Evolutionary conservation across 139 green algal species (phyloP).

Genomic region (Closterium sp.): DNA sequence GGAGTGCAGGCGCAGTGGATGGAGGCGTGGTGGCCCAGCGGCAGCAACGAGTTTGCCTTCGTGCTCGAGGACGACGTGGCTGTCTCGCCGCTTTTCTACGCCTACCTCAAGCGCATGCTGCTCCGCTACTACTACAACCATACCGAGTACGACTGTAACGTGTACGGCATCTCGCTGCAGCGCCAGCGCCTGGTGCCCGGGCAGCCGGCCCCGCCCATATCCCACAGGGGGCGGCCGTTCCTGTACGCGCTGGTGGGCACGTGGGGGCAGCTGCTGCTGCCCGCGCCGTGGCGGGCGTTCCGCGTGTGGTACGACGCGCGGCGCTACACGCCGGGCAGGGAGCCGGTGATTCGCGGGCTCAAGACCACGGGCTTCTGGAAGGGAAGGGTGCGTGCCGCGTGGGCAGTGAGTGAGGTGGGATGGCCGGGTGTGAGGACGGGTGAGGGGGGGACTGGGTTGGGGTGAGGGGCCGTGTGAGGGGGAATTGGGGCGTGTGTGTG

Average conservation of each 20-base stretch:
- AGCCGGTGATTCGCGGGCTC: background rate
- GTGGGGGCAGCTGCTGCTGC: slow-evolving; percentile 7
- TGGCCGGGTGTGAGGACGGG: too few species aligned
- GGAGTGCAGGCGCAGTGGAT: background rate
- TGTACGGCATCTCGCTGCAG: slow-evolving; percentile 16
- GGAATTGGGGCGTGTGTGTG: too few species aligned
- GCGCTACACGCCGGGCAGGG: background rate
- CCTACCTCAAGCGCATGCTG: slow-evolving; percentile 12
- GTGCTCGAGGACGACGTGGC: background rate
- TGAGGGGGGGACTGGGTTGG: too few species aligned
- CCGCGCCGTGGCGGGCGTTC: background rate
- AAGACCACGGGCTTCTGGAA: background rate
- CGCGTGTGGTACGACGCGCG: background rate
- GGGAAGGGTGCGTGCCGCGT: background rate
- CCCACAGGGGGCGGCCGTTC: background rate
- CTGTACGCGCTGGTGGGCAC: slow-evolving; percentile 12
- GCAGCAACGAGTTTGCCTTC: background rate
- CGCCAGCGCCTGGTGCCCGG: background rate
- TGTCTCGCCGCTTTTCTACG: background rate
- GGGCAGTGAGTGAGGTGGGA: background rate
- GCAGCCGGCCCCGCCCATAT: background rate
- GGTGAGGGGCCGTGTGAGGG: too few species aligned
- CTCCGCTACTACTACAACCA: background rate
- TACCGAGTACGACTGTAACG: background rate
- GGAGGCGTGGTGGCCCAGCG: background rate